Base-by-base conservation (phyloP, 139 green algal genomes). In the Chlamydomonas eustigma region DNA sequence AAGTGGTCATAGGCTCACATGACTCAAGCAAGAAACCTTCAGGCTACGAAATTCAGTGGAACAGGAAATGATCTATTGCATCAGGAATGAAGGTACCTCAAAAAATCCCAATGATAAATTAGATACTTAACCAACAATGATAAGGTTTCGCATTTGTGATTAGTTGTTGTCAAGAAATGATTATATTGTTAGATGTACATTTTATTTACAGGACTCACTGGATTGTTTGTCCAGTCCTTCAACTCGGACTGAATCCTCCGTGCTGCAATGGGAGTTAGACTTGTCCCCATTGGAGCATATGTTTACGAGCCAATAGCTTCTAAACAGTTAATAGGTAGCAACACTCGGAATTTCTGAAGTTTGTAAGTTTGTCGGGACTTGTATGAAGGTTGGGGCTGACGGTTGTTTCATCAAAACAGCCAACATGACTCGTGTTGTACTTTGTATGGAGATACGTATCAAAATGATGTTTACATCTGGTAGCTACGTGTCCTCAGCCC, bases 1-100 rank as follows among this genome's bases (percentile, higher is more conserved):
- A 97, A 8, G 77, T 76, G 2, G 88, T 85, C 32, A 97, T 80
- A 5, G 93, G 90, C 37, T 97, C 93, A 50, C 71, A 94, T 1
- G 50, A 76, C 31, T 93, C 71, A 50, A 97, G 79, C 2, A 69
- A 31, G 71, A 92, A 95, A 32, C 93, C 93, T 12, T 94, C 88
- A 3, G 68, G 68, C 58, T 70, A 28, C 58, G 18, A 18, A 58
- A 18, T 58, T 12, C 12, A 18, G 44, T 18, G 18, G 44, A 58
- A 18, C 18, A 18, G 44, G 44, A 58, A 58, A 58, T 28, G 44
- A 28, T 12, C 12, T 12, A 18, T 28, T 28, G 44, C 12, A 18
- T 58, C 12, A 58, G 44, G 44, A 58, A 18, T 12, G 44, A 12
- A 58, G 12, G 12, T 28, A 58, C 44, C 12, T 12, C 44, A 58